Base-by-base conservation (phyloP, 345 rosid species). In the Orychophragmus violaceus region DNA sequence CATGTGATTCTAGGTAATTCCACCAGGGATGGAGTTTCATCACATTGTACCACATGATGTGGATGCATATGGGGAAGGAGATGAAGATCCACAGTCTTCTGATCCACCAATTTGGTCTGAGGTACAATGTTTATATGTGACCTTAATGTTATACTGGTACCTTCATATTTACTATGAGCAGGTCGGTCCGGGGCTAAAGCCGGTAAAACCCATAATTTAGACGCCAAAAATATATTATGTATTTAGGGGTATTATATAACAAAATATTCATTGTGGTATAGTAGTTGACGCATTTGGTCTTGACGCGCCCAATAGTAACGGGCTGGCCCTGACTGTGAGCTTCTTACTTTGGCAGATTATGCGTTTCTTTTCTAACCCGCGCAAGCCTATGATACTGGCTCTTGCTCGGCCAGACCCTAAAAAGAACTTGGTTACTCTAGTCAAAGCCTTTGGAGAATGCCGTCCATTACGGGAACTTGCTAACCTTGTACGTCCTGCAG, bases 1-100 rank as follows among this genome's bases (percentile, higher is more conserved):
- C 8, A 1, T 69, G 55, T 69, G 42, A 29, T 66, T 70, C 28
- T 75, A 92, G 98, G 84, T 78, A 35, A 92, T 92, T 78, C 97
- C 98, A 76, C 98, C 97, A 27, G 97, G 98, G 65, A 92, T 89
- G 94, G 98, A 92, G 64, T 89, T 92, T 76, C 85, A 84, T 72
- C 92, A 92, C 68, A 80, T 92, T 73, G 73, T 83, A 59, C 91
- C 85, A 0, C 85, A 80, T 51, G 94, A 90, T 67, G 83, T 86
- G 57, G 95, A 85, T 66, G 53, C 77, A 74, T 87, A 91, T 58
- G 88, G 87, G 23, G 96, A 89, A 70, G 21, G 53, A 22, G 91
- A 77, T 27, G 91, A 85, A 49, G 74, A 77, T 67, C 85, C 81
- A 61, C 70, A 80, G 77, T 70, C 80, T 69, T 76, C 83, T 64